Base-by-base conservation (phyloP, 495 filamentous ascomycete species). In the Lophiostoma macrostomum region DNA sequence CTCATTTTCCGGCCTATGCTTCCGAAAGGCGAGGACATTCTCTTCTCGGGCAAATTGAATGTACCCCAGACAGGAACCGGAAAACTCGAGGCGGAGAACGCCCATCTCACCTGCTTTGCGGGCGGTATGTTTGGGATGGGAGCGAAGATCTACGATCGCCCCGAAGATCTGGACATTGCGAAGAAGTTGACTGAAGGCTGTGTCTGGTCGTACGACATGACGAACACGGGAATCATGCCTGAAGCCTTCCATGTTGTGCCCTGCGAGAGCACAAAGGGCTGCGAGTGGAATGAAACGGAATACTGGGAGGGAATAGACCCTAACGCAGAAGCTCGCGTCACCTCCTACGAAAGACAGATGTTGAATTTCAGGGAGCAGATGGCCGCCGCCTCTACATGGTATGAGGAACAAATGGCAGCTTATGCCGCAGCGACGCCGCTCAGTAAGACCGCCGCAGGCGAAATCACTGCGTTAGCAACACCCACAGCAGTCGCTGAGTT, bases 61-160 rank as follows among this genome's bases (percentile, higher is more conserved):
- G 69, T 74, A 12, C 27, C 54, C 24, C 24, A 39, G n/a, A 44
- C 42, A 56, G 19, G 66, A 68, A 34, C 48, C 69, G 42, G 73
- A 7, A 56, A 52, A 14, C 71, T 78, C 30, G 67, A 76, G 14
- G 80, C 78, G 50, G 85, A 93, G 56, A 76, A 80, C 3, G 79
- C 82, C 7, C 90, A 96, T 73, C 75, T 95, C 24, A 84, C 84
- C 12, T 98, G 93, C 66, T 98, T 97, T 63, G 75, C 86, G 16
- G 93, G 93, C 10, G 93, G 90, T 42, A 97, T 97, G 93, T 85
- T 94, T 50, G 94, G 82, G 4, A 75, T 98, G 48, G 90, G 86
- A 27, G 86, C 90, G 32, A 91, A 88, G 69, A 75, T 91, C n/a
- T 96, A 96, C 55, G 78, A 80, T 8, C 74, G 83, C n/a, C 75